Evolutionary conservation across 495 filamentous ascomycete species (phyloP).

Genomic region (Penicillium steckii): DNA sequence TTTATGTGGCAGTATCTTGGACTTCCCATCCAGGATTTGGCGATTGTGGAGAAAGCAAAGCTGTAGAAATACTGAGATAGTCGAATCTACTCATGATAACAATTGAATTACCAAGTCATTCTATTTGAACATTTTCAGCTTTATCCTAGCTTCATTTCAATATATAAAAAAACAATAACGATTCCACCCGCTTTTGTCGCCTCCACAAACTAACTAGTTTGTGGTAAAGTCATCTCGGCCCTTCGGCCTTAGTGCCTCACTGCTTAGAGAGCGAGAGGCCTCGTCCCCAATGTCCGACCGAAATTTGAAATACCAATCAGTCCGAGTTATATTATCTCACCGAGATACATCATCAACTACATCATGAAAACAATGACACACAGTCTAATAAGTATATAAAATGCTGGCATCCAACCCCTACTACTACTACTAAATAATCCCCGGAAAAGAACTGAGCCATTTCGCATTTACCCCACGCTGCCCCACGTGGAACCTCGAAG

Average conservation of each 20-base stretch:
- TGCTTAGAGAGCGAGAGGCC: constrained; percentile 3
- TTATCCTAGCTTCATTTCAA: no score
- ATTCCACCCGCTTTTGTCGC: no score
- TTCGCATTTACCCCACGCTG: constrained; percentile 19
- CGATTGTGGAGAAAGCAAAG: constrained; percentile 22
- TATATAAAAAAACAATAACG: no score
- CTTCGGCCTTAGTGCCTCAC: constrained; percentile 19
- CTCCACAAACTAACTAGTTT: no score
- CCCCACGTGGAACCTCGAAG: constrained; percentile 24
- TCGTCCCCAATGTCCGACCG: constrained; percentile 1
- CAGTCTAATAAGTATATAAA: neutral
- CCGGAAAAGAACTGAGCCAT: constrained; percentile 22
- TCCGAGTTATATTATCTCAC: neutral
- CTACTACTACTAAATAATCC: no score
- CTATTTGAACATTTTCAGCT: no score
- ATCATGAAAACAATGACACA: neutral
- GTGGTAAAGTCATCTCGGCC: constrained; percentile 13
- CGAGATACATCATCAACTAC: neutral
- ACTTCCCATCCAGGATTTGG: constrained; percentile 35
- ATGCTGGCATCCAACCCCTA: neutral
- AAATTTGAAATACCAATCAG: neutral
- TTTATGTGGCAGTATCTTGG: constrained; percentile 43
- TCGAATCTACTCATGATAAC: no score
- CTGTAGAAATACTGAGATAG: no score
- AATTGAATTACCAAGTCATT: no score